phyloP scores from a whole-genome alignment of 2,329 filamentous ascomycete species.

The Ascochyta lentis region DNA sequence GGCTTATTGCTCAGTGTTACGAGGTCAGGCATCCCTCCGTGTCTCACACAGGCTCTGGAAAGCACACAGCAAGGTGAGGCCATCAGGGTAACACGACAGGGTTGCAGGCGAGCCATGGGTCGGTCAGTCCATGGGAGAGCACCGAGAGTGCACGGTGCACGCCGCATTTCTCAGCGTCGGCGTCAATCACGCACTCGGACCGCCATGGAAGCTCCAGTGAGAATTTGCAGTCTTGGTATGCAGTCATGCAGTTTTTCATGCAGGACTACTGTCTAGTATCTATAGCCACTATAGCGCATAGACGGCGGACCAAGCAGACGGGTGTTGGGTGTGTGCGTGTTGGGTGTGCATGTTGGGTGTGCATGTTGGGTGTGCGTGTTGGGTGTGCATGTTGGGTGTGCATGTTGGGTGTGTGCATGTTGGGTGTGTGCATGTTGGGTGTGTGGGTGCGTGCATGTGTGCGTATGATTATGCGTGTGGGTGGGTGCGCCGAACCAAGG shows the following conservation, averaged over 20 bases:
- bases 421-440: too few relatives aligned
- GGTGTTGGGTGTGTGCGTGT: too few relatives aligned
- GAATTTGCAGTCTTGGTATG: not conserved
- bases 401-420: too few relatives aligned
- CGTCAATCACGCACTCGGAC: constrained; percentile 6
- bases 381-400: too few relatives aligned
- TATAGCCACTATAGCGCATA: too few relatives aligned
- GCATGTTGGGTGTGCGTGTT: too few relatives aligned
- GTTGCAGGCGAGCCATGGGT: constrained; percentile 10
- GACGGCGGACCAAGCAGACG: too few relatives aligned
- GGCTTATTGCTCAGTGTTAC: not conserved
- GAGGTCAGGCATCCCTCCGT: not conserved
- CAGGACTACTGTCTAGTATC: not conserved
- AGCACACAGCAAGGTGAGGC: not conserved
- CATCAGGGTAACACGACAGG: constrained; percentile 14
- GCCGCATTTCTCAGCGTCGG: constrained; percentile 15
- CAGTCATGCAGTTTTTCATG: not conserved
- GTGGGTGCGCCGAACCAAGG: too few relatives aligned
- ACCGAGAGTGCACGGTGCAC: not conserved
- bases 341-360: too few relatives aligned
- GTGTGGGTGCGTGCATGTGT: too few relatives aligned
- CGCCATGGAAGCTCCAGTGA: not conserved
- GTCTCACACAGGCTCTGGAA: too few relatives aligned
- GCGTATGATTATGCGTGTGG: too few relatives aligned
- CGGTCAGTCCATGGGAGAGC: not conserved